phyloP scores from a whole-genome alignment of 2,329 filamentous ascomycete species.

The Diplodia corticola region DNA sequence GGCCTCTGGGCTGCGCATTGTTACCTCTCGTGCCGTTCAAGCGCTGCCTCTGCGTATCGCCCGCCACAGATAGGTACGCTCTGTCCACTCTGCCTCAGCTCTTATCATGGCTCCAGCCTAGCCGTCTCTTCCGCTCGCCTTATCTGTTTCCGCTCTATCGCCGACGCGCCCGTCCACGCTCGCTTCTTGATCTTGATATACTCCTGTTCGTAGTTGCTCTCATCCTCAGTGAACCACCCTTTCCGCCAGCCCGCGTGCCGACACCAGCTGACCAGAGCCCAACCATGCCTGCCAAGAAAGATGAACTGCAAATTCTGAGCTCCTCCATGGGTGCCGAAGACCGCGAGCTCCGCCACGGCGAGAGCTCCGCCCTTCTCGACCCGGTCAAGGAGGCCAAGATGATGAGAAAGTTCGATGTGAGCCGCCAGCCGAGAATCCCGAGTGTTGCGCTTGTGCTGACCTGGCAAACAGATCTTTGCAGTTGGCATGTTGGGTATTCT shows the following conservation, averaged over 20 bases:
- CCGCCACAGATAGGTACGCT: constrained; percentile 15
- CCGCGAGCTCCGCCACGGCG: constrained; percentile 8
- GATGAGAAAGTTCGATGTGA: constrained; percentile 21
- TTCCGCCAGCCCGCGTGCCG: neutral
- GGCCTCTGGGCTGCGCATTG: neutral
- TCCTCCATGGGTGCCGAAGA: constrained; percentile 4
- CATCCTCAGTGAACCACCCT: constrained; percentile 7
- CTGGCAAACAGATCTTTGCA: constrained; percentile 1
- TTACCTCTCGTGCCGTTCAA: neutral
- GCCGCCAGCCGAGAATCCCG: neutral
- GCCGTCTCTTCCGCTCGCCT: neutral
- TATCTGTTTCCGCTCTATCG: neutral
- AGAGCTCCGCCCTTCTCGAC: constrained; percentile 8
- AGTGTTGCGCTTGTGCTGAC: neutral
- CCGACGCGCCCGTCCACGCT: neutral
- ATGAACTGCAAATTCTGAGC: constrained; percentile 6
- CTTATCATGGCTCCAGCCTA: constrained; percentile 1
- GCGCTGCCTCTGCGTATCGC: neutral
- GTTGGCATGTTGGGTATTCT: constrained; percentile 20
- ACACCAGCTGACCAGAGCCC: constrained; percentile 7
- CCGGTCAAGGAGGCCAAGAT: constrained; percentile 20
- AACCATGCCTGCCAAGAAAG: constrained; percentile 12
- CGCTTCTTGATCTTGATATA: neutral
- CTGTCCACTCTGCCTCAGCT: constrained; percentile 1
- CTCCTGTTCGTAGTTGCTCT: neutral